A percentile compares a stretch with the other conserved stretches of the same genome.
These are phyloP conservation scores for Hypoxylon rickii DNA, from an alignment of 495 filamentous ascomycete species.

Conservation along the genomic window DNA sequence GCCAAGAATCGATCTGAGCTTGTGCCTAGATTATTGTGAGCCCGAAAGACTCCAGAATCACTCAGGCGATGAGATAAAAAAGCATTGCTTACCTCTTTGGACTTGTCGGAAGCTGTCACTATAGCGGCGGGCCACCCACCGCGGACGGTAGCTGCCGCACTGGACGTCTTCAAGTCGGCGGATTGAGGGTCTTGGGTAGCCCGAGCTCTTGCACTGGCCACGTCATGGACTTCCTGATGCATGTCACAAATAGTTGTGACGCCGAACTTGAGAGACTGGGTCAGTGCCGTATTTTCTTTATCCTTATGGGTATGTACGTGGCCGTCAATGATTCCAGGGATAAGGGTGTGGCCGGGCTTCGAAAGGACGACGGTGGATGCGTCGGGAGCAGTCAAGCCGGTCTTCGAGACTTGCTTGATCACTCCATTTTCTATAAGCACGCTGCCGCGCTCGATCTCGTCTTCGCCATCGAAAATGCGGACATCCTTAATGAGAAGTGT, in stretches of 20 bases:
- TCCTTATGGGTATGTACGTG: constrained; percentile 21
- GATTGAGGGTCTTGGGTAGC: constrained; percentile 10
- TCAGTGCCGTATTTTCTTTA: neutral
- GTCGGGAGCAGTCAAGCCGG: neutral
- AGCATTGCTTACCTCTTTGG: constrained; percentile 5
- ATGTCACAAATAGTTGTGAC: constrained; percentile 29
- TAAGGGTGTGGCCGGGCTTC: constrained; percentile 16
- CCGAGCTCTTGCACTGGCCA: constrained; percentile 1
- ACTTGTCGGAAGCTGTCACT: constrained; percentile 10
- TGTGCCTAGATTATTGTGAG: constrained; percentile 6
- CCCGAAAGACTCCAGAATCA: no score
- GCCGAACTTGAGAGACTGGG: constrained; percentile 19
- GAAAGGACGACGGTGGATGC: constrained; percentile 8
- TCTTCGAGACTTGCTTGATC: constrained; percentile 13
- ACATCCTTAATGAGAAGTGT: constrained; percentile 12
- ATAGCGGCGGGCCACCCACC: constrained; percentile 24
- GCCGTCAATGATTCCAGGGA: constrained; percentile 26
- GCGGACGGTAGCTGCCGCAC: constrained; percentile 8
- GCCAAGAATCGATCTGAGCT: constrained; percentile 5
- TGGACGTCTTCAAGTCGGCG: constrained; percentile 25
- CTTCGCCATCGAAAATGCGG: constrained; percentile 23
- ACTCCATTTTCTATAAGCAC: constrained; percentile 23
- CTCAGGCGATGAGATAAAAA: neutral
- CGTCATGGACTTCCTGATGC: constrained; percentile 23
- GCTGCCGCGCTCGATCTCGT: constrained; percentile 14